Evolutionary conservation across 495 filamentous ascomycete species (phyloP).

Genomic region (Umbilicaria muhlenbergii): DNA sequence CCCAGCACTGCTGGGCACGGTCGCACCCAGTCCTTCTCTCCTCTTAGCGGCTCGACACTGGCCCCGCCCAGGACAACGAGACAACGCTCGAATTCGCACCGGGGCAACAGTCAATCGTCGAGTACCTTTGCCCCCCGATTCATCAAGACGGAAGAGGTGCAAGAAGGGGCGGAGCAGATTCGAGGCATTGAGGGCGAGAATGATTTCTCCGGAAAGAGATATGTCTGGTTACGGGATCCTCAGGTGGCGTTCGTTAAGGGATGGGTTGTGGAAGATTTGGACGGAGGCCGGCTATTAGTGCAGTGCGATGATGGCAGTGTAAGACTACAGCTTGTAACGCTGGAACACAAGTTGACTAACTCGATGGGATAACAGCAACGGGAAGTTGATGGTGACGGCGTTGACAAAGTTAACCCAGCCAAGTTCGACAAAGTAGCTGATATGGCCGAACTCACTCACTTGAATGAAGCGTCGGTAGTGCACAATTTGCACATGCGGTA

Average conservation of each 20-base stretch:
- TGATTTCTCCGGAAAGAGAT: conserved; percentile 97
- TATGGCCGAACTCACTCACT: conserved; percentile 95
- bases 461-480: conserved; percentile 96
- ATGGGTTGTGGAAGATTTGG: conserved; percentile 72
- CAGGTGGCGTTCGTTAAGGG: conserved; percentile 81
- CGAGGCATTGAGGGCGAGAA: conserved; percentile 81
- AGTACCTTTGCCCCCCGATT: conserved; percentile 91
- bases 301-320: conserved; percentile 91
- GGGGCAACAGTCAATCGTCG: conserved; percentile 32
- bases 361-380: conserved; percentile 47
- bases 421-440: conserved; percentile 99
- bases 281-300: conserved; percentile 52
- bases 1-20: conserved; percentile 30
- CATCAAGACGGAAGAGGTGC: conserved; percentile 69
- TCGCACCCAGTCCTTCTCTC: conserved; percentile 43
- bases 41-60: conserved; percentile 18
- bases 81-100: conserved; percentile 45
- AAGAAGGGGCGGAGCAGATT: conserved; percentile 48
- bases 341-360: background rate
- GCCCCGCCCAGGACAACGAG: conserved; percentile 23
- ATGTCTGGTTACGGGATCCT: conserved; percentile 88
- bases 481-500: conserved; percentile 92
- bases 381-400: conserved; percentile 64
- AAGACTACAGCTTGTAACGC: conserved; percentile 17
- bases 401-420: conserved; percentile 97